Percentiles rank a stretch among this genome's conserved stretches.
These are phyloP conservation scores for Russula ochroleuca DNA, from an alignment of 768 basidiomycete genomes.

Conservation along the genomic window DNA sequence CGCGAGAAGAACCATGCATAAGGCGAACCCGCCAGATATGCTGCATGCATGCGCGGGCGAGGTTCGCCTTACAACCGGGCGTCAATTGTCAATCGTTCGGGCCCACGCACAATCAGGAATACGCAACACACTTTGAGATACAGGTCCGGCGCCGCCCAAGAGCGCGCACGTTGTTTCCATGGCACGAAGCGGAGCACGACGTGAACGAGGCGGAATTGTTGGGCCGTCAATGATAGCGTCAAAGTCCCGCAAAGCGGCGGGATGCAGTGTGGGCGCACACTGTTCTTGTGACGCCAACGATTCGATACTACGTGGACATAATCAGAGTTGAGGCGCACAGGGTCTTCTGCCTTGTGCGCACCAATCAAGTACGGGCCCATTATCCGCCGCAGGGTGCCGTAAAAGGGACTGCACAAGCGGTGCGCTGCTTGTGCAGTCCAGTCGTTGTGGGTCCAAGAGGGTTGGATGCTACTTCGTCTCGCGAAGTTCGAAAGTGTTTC, in stretches of 20 bases:
- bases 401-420: slow-evolving; percentile 78
- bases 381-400: no score
- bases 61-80: slow-evolving; percentile 82
- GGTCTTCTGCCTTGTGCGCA: no score
- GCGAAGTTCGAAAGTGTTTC: slow-evolving; percentile 23
- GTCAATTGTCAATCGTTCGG: background rate
- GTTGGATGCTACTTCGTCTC: slow-evolving; percentile 28
- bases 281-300: slow-evolving; percentile 56
- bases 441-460: slow-evolving; percentile 67
- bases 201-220: slow-evolving; percentile 57
- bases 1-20: no score
- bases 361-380: no score
- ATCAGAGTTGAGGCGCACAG: no score
- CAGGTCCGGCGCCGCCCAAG: slow-evolving; percentile 67
- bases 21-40: slow-evolving; percentile 48
- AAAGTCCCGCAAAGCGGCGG: slow-evolving; percentile 74
- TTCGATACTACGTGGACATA: slow-evolving; percentile 39
- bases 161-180: slow-evolving; percentile 82
- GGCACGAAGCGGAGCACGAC: slow-evolving; percentile 64
- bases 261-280: slow-evolving; percentile 54
- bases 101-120: background rate
- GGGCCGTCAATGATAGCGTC: slow-evolving; percentile 72
- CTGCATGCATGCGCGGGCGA: slow-evolving; percentile 74
- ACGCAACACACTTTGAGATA: slow-evolving; percentile 57
- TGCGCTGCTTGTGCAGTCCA: no score